Evolutionary conservation across 2,329 filamentous ascomycete genomes (phyloP).

Genomic region (Arthrinium phaeospermum): DNA sequence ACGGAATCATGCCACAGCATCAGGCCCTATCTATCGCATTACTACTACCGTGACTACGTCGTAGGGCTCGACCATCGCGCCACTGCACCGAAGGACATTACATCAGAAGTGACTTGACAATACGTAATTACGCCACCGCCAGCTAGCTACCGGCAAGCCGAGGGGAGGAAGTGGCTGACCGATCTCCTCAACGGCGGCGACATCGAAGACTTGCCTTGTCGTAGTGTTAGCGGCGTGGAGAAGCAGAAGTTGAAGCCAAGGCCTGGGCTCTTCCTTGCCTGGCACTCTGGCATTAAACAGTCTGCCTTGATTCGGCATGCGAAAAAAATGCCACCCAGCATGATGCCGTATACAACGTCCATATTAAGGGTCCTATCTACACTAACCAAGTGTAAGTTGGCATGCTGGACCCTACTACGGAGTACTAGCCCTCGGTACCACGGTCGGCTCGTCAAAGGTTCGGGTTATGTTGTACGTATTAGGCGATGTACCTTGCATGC

Average conservation of each 20-base stretch:
- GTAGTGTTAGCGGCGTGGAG: background rate
- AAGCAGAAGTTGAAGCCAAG: background rate
- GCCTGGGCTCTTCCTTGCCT: background rate
- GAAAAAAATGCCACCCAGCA: background rate
- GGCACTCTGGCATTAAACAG: background rate
- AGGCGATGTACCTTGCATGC: background rate
- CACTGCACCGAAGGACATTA: background rate
- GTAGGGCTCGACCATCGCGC: background rate
- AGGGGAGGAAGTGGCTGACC: background rate
- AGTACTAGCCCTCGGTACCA: background rate
- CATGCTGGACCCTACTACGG: background rate
- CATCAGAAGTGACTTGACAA: background rate
- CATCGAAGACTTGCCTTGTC: background rate
- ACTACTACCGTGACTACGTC: background rate
- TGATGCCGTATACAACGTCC: background rate
- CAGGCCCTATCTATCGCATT: background rate
- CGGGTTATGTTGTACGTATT: background rate
- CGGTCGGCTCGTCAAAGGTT: background rate
- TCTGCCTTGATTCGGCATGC: constrained; percentile 6
- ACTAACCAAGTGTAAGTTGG: background rate
- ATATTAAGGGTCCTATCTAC: constrained; percentile 7
- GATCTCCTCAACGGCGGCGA: background rate
- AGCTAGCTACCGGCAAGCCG: background rate
- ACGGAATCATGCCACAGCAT: background rate
- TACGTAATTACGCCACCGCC: background rate